Evolutionary conservation across 2,329 filamentous ascomycete genomes (phyloP), one percentile per base, ranked within the genome.

Genomic region (Fusarium sp.): DNA sequence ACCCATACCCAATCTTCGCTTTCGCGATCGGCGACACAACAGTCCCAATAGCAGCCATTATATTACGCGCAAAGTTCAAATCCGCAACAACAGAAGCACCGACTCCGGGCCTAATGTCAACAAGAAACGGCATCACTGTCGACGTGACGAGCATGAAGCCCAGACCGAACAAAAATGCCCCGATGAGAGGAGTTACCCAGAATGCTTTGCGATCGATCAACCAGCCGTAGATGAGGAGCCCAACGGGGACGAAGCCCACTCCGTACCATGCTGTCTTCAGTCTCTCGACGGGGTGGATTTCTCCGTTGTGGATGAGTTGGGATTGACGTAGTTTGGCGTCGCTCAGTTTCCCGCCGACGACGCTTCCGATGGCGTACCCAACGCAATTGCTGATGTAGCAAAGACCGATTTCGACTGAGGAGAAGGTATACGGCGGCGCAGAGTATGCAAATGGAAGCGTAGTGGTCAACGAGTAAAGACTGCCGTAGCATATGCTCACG

Each of bases 331-430:
- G 27, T n/a, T 41, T 57, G 7, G 54, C 46, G 4, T 57, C 54
- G 12, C 54, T 57, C n/a, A 57, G 4, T 11, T 53, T 57, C 2
- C 46, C 54, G 4, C 54, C 54, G 9, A 30, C 46, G n/a, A 57
- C 54, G 9, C 32, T 57, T 13, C 54, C 54, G 3, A 57, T 57
- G 1, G 46, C 54, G 4, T 57, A 53, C 37, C 54, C 54, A n/a
- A 53, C 46, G 14, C 54, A 57, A 5, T 57, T 57, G 4, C 54
- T 57, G 30, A 57, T 53, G 8, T 57, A 57, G 46, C 46, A 57
- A 2, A 57, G 46, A 12, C 54, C 54, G 10, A 57, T 53, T 9
- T 57, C 54, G 5, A 57, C 53, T 14, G 46, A 30, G 5, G 54
- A 57, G 14, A 57, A 57, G 16, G 53, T 57, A 27, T 57, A 57